Evolutionary conservation across 176 grass and related monocot genomes (phyloP), one percentile per base, ranked within the genome.

Genomic region (Avena atlantica): DNA sequence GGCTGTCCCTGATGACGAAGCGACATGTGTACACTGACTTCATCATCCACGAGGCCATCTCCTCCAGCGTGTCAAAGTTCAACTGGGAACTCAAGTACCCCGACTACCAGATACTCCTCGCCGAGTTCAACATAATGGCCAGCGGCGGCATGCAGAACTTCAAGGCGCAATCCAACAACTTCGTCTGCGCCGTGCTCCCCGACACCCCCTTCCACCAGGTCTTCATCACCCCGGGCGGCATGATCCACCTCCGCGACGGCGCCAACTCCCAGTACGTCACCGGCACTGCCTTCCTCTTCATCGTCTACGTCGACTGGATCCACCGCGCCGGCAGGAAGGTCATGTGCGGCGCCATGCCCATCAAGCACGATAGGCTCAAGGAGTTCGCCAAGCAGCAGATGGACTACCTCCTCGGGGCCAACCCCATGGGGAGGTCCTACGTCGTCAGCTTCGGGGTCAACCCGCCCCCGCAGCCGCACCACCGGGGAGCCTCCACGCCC

Each of bases 1-100:
- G 97, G 97, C 85, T 96, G 6, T 99, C 87, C 76, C 12, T 90
- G 10, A 94, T 92, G 19, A 99, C 94, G 50, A 93, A 84, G 76
- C 92, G 81, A 2, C 53, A 77, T 42, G 79, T 85, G 47, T 99
- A 99, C 81, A 65, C 81, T 16, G 92, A 91, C 59, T 96, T 80
- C 86, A 86, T 99, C 80, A 59, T 74, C 25, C 84, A 95, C 55
- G 92, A 99, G 85, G 89, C 94, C 53, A 86, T 96, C 71, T 91
- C 97, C 0, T 90, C 94, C 21, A 96, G 94, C 62, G 94, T 96
- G 3, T 90, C 94, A 2, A 94, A 99, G 83, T 99, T 99, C 90
- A 99, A 94, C 77, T 99, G 97, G 97, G 97, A 99, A 83, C 89
- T 99, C 65, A 99, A 99, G 80, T 99, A 81, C 72, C 89, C 90